A percentile compares a stretch with the other conserved stretches of the same genome.
These are phyloP conservation scores for Globisporangium iwayamae DNA, from an alignment of 352 stramenopile genomes.

Conservation along the genomic window DNA sequence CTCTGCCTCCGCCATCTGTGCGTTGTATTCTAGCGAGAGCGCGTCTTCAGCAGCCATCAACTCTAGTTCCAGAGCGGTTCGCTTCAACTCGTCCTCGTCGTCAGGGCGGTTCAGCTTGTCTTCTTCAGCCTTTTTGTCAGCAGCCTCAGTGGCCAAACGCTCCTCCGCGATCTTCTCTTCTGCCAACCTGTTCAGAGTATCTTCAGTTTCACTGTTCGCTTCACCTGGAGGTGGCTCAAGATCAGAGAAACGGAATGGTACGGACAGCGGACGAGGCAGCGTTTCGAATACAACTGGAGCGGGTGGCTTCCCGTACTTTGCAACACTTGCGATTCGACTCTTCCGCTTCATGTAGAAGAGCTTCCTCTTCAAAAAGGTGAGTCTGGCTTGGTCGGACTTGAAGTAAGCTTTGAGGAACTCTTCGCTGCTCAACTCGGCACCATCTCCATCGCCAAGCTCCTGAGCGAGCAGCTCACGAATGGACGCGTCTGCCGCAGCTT, in stretches of 20 bases:
- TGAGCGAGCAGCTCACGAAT: slow-evolving; percentile 35
- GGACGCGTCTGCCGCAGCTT: slow-evolving; percentile 33
- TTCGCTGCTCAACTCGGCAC: slow-evolving; percentile 14
- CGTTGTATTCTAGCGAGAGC: slow-evolving; percentile 28
- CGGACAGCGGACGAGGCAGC: slow-evolving; percentile 25
- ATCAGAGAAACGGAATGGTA: slow-evolving; percentile 32
- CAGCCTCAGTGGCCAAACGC: not conserved
- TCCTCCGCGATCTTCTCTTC: slow-evolving; percentile 16
- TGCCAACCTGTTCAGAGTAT: slow-evolving; percentile 11
- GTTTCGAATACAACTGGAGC: slow-evolving; percentile 44
- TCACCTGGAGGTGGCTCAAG: slow-evolving; percentile 4
- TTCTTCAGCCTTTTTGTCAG: not conserved
- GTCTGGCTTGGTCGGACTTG: slow-evolving; percentile 28
- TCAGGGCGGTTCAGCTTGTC: not conserved
- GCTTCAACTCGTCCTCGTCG: slow-evolving; percentile 8
- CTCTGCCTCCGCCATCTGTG: slow-evolving; percentile 20
- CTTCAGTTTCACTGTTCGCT: slow-evolving; percentile 6
- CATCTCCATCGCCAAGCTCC: slow-evolving; percentile 17
- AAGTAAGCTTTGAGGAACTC: slow-evolving; percentile 52
- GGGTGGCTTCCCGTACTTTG: slow-evolving; percentile 40
- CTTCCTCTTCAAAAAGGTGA: slow-evolving; percentile 51
- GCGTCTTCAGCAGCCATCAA: slow-evolving; percentile 34
- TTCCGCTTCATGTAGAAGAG: slow-evolving; percentile 40
- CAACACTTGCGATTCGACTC: slow-evolving; percentile 35
- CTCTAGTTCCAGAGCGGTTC: slow-evolving; percentile 21